phyloP scores from a whole-genome alignment of 164 flowering plant genomes.

The Kalanchoe fedtschenkoi region DNA sequence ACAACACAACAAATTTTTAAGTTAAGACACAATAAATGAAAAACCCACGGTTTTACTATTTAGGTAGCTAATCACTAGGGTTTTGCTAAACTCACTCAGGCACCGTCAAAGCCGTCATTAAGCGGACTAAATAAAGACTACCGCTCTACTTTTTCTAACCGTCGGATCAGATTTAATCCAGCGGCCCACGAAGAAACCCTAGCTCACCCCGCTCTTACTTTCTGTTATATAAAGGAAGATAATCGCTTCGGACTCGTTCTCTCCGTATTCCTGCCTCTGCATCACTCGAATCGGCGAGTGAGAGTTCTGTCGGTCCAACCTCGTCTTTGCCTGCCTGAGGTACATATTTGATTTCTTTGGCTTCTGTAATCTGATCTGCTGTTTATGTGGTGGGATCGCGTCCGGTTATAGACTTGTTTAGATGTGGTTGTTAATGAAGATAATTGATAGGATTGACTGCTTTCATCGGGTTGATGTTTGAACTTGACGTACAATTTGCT shows the following conservation, averaged over 20 bases:
- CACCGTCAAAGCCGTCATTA: not conserved
- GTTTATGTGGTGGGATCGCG: not conserved
- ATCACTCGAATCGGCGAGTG: conserved; percentile 11
- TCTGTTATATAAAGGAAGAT: not conserved
- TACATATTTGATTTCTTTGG: conserved; percentile 2
- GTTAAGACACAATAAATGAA: not conserved
- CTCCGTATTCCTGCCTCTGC: not conserved
- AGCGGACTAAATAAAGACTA: not conserved
- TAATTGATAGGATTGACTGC: not conserved
- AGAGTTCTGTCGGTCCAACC: not conserved
- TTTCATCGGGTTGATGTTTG: not conserved
- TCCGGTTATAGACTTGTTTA: not conserved
- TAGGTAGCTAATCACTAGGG: not conserved
- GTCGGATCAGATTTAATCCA: conserved; percentile 1
- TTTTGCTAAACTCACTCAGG: not conserved
- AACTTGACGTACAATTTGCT: not conserved
- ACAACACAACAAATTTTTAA: no score
- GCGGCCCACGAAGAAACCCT: conserved; percentile 11
- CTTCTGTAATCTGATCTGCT: not conserved
- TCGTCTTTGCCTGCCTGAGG: not conserved
- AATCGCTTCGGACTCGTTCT: not conserved
- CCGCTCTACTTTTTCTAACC: not conserved
- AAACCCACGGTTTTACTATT: not conserved
- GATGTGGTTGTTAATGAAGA: not conserved
- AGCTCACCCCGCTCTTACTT: not conserved